Conservation (phyloP, 345 rosid species). For the Citrus hindsii region DNA sequence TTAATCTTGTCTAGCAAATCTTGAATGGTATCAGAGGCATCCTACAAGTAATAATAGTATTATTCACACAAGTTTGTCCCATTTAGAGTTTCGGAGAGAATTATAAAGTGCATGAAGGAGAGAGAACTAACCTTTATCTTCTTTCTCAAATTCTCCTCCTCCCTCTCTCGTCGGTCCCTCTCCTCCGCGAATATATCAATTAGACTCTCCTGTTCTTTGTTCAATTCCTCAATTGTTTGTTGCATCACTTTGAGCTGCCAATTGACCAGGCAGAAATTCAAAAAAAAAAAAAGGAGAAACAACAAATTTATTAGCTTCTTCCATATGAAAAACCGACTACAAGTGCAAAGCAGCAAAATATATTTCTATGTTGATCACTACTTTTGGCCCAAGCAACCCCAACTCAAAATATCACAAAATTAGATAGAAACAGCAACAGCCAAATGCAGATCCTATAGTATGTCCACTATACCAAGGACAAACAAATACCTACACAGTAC, state of each 20-base stretch:
- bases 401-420: background rate
- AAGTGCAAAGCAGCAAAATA: background rate
- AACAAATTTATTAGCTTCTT: background rate
- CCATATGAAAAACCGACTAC: background rate
- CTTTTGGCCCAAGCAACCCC: background rate
- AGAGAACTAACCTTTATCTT: constrained; percentile 53
- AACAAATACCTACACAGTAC: background rate
- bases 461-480: background rate
- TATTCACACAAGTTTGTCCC: background rate
- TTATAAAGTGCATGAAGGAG: background rate
- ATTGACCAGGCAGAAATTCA: constrained; percentile 2
- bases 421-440: background rate
- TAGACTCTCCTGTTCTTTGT: constrained; percentile 67
- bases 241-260: constrained; percentile 49
- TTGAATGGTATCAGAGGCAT: constrained; percentile 64
- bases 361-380: background rate
- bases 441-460: background rate
- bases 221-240: constrained; percentile 51
- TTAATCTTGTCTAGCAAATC: constrained; percentile 58
- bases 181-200: constrained; percentile 72
- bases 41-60: constrained; percentile 34
- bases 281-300: background rate
- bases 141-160: constrained; percentile 64
- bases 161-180: constrained; percentile 62
- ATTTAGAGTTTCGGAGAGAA: background rate